Conservation (phyloP, 495 filamentous ascomycete species). For the Hyaloscypha finlandica region DNA sequence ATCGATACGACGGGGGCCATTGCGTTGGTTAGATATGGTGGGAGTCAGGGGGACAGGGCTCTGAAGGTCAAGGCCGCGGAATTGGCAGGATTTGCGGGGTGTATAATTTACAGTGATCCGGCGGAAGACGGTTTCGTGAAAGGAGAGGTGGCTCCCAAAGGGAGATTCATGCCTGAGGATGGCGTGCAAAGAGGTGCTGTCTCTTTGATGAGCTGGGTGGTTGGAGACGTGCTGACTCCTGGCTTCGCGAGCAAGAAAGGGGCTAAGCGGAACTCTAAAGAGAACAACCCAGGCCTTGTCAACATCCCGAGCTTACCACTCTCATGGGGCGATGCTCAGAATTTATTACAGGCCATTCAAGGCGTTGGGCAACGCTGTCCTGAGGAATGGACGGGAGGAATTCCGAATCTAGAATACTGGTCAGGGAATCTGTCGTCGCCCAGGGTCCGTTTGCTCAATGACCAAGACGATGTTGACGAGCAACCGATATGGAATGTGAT, state of each 20-base stretch:
- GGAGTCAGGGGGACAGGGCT: slow-evolving; percentile 67
- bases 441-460: slow-evolving; percentile 79
- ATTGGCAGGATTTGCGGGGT: slow-evolving; percentile 77
- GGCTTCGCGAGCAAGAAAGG: slow-evolving; percentile 78
- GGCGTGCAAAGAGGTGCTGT: slow-evolving; percentile 85
- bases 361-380: slow-evolving; percentile 73
- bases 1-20: slow-evolving; percentile 79
- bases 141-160: slow-evolving; percentile 70
- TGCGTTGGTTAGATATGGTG: slow-evolving; percentile 78
- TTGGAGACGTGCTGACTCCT: slow-evolving; percentile 87
- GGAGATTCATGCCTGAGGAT: slow-evolving; percentile 74
- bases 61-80: slow-evolving; percentile 91
- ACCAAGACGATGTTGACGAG: slow-evolving; percentile 79
- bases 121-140: slow-evolving; percentile 73
- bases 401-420: slow-evolving; percentile 73
- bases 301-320: slow-evolving; percentile 89
- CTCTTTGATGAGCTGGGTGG: slow-evolving; percentile 76
- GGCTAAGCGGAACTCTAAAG: slow-evolving; percentile 62
- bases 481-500: slow-evolving; percentile 91
- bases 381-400: slow-evolving; percentile 73
- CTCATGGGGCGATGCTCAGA: slow-evolving; percentile 83
- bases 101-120: slow-evolving; percentile 91
- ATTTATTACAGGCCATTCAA: slow-evolving; percentile 73
- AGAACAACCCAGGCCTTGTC: slow-evolving; percentile 70
- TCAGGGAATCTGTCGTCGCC: slow-evolving; percentile 77